Conservation (phyloP, 805 yeast genomes). For the Pichia cephalocereana region DNA sequence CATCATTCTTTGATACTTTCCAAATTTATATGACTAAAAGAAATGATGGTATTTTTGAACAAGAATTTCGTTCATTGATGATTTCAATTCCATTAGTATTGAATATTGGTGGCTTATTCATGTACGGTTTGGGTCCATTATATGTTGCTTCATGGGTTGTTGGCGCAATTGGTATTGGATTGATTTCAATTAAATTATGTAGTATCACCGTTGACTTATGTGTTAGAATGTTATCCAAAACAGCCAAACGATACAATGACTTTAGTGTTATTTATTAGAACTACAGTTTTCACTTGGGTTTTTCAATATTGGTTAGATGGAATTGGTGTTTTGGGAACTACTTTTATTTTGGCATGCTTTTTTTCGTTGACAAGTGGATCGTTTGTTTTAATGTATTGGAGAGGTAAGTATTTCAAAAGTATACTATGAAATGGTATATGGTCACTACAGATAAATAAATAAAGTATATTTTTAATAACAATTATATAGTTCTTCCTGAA, state of each 20-base stretch:
- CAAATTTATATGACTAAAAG: background rate
- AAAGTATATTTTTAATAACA: no score
- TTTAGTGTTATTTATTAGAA: slow-evolving; percentile 1
- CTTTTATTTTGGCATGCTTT: background rate
- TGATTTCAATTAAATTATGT: background rate
- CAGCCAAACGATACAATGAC: background rate
- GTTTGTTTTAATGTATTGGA: background rate
- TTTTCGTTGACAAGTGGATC: background rate
- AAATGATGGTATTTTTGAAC: slow-evolving; percentile 5
- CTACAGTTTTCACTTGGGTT: slow-evolving; percentile 1
- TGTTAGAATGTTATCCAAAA: slow-evolving; percentile 2
- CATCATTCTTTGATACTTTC: background rate
- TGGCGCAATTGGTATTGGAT: slow-evolving; percentile 2
- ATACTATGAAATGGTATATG: background rate
- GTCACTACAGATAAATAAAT: no score
- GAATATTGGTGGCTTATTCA: background rate
- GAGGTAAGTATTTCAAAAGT: slow-evolving; percentile 2
- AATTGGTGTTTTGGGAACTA: background rate
- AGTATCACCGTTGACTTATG: background rate
- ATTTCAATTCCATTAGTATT: background rate
- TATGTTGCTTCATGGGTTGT: slow-evolving; percentile 1
- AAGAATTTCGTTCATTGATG: slow-evolving; percentile 1
- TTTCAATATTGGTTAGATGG: slow-evolving; percentile 4
- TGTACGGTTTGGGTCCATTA: slow-evolving; percentile 2
- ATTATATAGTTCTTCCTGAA: no score